These are phyloP conservation scores for Saturnispora hagleri DNA, from an alignment of 805 yeast species.

Conservation along the genomic window DNA sequence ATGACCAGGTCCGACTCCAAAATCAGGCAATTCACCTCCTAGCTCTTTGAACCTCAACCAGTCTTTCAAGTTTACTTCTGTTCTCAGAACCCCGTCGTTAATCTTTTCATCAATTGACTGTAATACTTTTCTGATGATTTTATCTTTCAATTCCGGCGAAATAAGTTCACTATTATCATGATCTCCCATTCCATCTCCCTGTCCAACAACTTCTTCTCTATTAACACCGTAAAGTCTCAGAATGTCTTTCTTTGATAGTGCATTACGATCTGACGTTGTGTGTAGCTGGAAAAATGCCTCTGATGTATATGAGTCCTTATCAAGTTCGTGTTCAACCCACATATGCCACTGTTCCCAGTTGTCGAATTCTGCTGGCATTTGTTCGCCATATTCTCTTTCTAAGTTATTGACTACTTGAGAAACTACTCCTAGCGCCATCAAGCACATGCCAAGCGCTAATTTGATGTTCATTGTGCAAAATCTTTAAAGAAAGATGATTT, in stretches of 20 bases:
- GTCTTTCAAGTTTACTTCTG: constrained; percentile 48
- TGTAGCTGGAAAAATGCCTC: constrained; percentile 73
- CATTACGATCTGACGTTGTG: constrained; percentile 44
- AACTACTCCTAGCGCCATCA: background rate
- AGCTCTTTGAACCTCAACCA: constrained; percentile 50
- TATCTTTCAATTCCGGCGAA: constrained; percentile 43
- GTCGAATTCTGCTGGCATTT: constrained; percentile 37
- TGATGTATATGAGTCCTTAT: constrained; percentile 23
- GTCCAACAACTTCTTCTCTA: constrained; percentile 68
- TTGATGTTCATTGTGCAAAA: background rate
- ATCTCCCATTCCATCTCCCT: constrained; percentile 82
- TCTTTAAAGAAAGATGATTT: background rate
- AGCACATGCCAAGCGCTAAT: background rate
- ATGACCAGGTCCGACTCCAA: constrained; percentile 81
- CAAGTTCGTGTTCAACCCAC: constrained; percentile 74
- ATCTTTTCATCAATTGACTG: constrained; percentile 40
- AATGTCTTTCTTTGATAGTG: constrained; percentile 40
- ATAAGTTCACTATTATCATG: constrained; percentile 59
- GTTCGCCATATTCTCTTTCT: constrained; percentile 28
- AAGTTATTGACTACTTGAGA: constrained; percentile 1
- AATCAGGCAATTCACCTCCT: constrained; percentile 79
- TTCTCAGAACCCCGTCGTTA: constrained; percentile 39
- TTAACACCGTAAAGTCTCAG: constrained; percentile 72
- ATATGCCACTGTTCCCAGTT: constrained; percentile 86
- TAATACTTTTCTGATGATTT: constrained; percentile 49